Base-by-base conservation (phyloP, 225 moss, liverwort and hornwort species). In the Asterella californica region DNA sequence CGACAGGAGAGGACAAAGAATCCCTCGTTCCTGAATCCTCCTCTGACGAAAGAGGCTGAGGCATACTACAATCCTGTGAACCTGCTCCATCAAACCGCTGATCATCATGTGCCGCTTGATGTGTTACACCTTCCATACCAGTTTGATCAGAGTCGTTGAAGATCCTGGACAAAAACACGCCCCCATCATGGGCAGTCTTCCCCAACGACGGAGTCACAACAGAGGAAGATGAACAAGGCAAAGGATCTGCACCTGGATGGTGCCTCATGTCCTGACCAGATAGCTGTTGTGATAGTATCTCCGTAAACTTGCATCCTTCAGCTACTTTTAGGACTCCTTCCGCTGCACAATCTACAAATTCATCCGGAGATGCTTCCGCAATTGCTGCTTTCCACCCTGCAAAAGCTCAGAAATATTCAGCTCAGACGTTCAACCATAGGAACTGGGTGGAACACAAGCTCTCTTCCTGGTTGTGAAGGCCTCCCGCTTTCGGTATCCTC, bases 331-430 rank as follows among this genome's bases (percentile, higher is more conserved):
- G 27, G 49, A 47, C 33, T 9, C 45, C 61, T 66, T 75, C 82
- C 27, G 8, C 38, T 36, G 32, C 0, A 68, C 75, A 33, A n/a
- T 66, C 74, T 30, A 80, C 36, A 38, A 80, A 71, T 30, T 87
- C 82, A 68, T 81, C 82, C 17, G 48, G 45, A 47, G 82, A 78
- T 64, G 84, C 87, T 62, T 79, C 74, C 37, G 76, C 73, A 27
- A 87, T 38, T 17, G 84, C 87, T 6, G 32, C 42, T 55, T 64
- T 82, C 87, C 87, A 87, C 76, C 87, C 87, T 87, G 87, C 77
- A 81, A 46, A 33, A 65, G 32, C 10, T 14, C 18, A 18, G 0
- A 0, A 36, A 54, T 2, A 37, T 76, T 38, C 75, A 33, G 50
- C 46, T 47, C 74, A 74, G 17, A 53, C 30, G 6, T 53, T 74